phyloP scores from a whole-genome alignment of 805 yeast species.

The Lachancea sp. region DNA sequence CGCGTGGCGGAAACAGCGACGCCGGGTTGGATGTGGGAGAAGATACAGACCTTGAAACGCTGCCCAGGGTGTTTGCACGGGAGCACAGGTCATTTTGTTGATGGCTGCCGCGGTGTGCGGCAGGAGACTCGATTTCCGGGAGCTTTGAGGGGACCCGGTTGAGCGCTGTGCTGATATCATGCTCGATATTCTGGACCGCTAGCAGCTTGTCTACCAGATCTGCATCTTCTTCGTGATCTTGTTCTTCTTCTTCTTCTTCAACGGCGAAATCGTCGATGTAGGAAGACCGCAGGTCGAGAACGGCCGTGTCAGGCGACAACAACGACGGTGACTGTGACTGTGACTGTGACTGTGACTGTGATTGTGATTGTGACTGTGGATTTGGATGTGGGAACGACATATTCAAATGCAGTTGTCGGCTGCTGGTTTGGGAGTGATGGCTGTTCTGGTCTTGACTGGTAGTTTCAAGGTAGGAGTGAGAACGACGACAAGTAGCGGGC shows the following conservation, averaged over 20 bases:
- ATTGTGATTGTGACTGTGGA: not conserved
- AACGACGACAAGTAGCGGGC: not conserved
- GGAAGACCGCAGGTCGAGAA: not conserved
- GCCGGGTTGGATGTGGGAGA: not conserved
- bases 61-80: not conserved
- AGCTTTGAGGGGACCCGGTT: too few species aligned
- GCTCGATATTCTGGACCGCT: too few species aligned
- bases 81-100: not conserved
- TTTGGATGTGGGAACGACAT: not conserved
- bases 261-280: not conserved
- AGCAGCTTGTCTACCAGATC: too few species aligned
- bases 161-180: too few species aligned
- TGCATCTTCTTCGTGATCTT: too few species aligned
- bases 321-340: not conserved
- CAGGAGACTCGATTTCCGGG: not conserved
- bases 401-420: too few species aligned
- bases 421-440: too few species aligned
- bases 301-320: too few species aligned
- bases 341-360: not conserved
- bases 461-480: not conserved
- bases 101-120: not conserved
- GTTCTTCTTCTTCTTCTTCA: constrained; percentile 3
- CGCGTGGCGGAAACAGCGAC: not conserved
- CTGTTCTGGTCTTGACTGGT: not conserved
- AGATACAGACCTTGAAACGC: not conserved